Conservation (phyloP, 805 yeast genomes). For the Starmerella tilneyi region DNA sequence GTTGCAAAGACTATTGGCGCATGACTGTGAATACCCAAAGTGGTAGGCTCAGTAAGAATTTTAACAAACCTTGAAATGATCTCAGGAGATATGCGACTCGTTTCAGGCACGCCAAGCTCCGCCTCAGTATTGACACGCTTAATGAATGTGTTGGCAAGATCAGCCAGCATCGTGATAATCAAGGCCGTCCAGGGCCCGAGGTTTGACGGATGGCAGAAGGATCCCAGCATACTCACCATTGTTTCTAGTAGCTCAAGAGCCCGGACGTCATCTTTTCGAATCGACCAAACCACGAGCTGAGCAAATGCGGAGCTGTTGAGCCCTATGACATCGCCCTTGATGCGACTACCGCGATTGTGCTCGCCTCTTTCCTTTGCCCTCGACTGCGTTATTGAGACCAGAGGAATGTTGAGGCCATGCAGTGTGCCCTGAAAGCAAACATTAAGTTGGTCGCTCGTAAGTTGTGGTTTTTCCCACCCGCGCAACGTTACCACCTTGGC, state of each 20-base stretch:
- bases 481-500: neutral
- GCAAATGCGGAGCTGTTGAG: constrained; percentile 27
- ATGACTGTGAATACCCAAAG: constrained; percentile 45
- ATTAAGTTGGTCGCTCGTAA: constrained; percentile 51
- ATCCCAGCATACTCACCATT: constrained; percentile 57
- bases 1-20: constrained; percentile 10
- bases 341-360: neutral
- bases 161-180: constrained; percentile 54
- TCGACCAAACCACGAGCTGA: constrained; percentile 50
- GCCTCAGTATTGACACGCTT: constrained; percentile 29
- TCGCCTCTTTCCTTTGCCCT: neutral
- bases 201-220: constrained; percentile 88
- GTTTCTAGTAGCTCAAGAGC: constrained; percentile 39
- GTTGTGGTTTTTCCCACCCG: constrained; percentile 19
- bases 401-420: constrained; percentile 38
- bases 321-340: neutral
- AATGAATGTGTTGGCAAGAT: constrained; percentile 37
- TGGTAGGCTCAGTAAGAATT: constrained; percentile 45
- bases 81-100: constrained; percentile 29
- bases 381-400: constrained; percentile 16
- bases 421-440: constrained; percentile 43
- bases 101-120: constrained; percentile 27
- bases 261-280: constrained; percentile 36
- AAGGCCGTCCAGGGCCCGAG: constrained; percentile 76
- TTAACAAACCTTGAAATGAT: constrained; percentile 37